phyloP scores from a whole-genome alignment of 179 eudicot species.

The Heliamphora ciliata region DNA sequence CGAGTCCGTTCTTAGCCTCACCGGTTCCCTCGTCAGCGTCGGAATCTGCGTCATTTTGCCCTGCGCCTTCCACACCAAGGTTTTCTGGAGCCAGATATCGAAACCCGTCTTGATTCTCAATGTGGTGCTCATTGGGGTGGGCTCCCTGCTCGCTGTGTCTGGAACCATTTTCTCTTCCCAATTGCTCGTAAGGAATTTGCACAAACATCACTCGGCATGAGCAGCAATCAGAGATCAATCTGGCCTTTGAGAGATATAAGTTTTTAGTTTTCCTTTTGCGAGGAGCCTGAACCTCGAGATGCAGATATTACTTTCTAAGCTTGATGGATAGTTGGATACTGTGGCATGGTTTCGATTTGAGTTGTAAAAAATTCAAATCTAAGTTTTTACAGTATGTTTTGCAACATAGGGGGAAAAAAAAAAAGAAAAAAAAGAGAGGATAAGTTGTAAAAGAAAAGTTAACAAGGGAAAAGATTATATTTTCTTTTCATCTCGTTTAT shows the following conservation, averaged over 20 bases:
- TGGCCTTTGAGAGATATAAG: not conserved
- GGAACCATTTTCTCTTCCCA: conserved; percentile 54
- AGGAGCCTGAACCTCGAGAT: not conserved
- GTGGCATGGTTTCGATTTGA: too few relatives aligned
- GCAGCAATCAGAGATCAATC: not conserved
- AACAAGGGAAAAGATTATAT: too few relatives aligned
- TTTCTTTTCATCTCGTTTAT: too few relatives aligned
- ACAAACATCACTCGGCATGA: conserved; percentile 16
- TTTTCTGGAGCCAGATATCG: conserved; percentile 33
- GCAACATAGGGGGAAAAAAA: too few relatives aligned
- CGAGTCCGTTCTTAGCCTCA: conserved; percentile 62
- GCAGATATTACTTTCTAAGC: too few relatives aligned
- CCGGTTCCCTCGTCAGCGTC: conserved; percentile 66
- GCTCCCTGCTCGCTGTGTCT: conserved; percentile 39
- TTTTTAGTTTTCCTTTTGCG: not conserved
- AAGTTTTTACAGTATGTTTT: too few relatives aligned
- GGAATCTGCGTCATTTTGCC: conserved; percentile 57
- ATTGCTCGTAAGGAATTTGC: conserved; percentile 29
- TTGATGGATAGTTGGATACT: too few relatives aligned
- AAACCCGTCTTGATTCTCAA: conserved; percentile 36
- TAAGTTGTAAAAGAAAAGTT: too few relatives aligned
- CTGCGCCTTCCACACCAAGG: conserved; percentile 55
- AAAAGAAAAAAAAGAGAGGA: too few relatives aligned
- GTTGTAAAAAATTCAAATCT: too few relatives aligned
- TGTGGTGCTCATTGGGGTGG: conserved; percentile 29